Percentiles rank a stretch among this genome's conserved stretches.
These are phyloP conservation scores for Avena eriantha DNA, from an alignment of 176 grass and related monocot genomes.

Conservation along the genomic window DNA sequence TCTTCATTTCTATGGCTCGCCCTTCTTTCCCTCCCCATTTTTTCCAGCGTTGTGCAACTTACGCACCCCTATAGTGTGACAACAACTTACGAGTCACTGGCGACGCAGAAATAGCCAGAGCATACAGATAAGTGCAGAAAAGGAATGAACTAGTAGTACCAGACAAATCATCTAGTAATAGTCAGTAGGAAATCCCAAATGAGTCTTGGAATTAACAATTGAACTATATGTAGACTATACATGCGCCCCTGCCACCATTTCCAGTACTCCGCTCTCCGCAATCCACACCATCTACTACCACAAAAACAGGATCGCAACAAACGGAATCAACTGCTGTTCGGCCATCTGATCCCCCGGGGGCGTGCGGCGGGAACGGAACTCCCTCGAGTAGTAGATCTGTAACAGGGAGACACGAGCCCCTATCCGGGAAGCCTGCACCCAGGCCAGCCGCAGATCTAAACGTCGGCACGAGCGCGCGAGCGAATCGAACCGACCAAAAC, in stretches of 20 bases:
- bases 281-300: not conserved
- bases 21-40: too few species aligned
- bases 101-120: not conserved
- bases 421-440: not conserved
- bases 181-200: not conserved
- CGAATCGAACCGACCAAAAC: not conserved
- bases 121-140: not conserved
- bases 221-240: not conserved
- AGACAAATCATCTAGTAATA: not conserved
- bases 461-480: not conserved
- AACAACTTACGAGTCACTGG: not conserved
- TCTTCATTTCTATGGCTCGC: too few species aligned
- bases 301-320: too few species aligned
- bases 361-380: too few species aligned
- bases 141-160: not conserved
- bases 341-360: too few species aligned
- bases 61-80: not conserved
- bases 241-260: too few species aligned
- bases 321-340: not conserved
- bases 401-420: not conserved
- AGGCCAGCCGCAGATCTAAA: constrained; percentile 44
- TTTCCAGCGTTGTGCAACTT: too few species aligned
- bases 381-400: too few species aligned
- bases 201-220: not conserved
- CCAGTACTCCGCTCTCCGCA: not conserved